phyloP scores from a whole-genome alignment of 2,329 filamentous ascomycete genomes.

The Phaeomoniella chlamydospora region DNA sequence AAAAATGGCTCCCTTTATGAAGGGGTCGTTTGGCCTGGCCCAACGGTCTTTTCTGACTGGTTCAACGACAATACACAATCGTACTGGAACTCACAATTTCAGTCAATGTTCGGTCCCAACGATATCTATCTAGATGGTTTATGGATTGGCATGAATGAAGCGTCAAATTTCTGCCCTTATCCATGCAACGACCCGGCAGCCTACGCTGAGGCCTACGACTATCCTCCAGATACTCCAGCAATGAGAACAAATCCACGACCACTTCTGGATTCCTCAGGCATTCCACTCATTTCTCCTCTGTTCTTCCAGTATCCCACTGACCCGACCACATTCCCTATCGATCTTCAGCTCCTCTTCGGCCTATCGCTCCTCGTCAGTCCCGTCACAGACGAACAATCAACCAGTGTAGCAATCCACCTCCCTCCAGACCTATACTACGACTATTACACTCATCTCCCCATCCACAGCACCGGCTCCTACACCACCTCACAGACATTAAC shows the following conservation, averaged over 20 bases:
- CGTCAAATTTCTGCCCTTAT: conserved; percentile 37
- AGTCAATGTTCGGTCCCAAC: conserved; percentile 46
- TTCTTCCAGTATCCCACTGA: conserved; percentile 57
- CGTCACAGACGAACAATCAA: conserved; percentile 36
- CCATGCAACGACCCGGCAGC: conserved; percentile 38
- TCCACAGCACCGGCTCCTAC: conserved; percentile 30
- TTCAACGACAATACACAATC: conserved; percentile 48
- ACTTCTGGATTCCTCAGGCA: conserved; percentile 58
- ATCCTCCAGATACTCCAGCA: conserved; percentile 46
- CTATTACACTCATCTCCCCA: conserved; percentile 35
- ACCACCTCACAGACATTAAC: conserved; percentile 30
- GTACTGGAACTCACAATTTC: conserved; percentile 60
- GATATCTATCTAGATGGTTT: conserved; percentile 65
- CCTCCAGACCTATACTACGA: conserved; percentile 47
- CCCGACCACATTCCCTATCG: conserved; percentile 33
- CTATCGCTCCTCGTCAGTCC: conserved; percentile 41
- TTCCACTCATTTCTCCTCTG: conserved; percentile 52
- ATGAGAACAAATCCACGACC: conserved; percentile 49
- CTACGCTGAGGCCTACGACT: conserved; percentile 29
- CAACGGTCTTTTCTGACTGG: conserved; percentile 63
- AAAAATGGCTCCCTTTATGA: conserved; percentile 26
- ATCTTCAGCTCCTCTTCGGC: conserved; percentile 47
- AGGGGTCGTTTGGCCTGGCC: conserved; percentile 16
- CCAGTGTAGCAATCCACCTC: conserved; percentile 39
- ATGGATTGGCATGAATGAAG: conserved; percentile 61